A percentile compares a stretch with the other conserved stretches of the same genome.
Evolutionary conservation across 805 yeast species (phyloP).

Genomic region (Metschnikowia orientalis): DNA sequence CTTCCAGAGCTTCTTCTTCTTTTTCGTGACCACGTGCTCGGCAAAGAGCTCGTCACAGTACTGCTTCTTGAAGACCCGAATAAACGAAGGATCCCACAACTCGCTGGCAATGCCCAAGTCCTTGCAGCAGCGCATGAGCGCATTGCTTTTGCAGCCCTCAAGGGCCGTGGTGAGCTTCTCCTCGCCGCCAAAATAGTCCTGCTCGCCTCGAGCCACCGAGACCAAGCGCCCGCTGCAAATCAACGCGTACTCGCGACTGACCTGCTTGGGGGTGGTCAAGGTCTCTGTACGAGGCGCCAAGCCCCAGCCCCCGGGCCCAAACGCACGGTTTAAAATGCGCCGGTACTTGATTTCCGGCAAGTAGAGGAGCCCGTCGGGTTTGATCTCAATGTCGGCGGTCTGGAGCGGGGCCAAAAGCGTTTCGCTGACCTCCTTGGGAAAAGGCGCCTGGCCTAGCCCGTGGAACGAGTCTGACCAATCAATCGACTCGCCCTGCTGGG

Average conservation of each 20-base stretch:
- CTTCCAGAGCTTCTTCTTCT: constrained; percentile 89
- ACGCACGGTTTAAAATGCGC: constrained; percentile 79
- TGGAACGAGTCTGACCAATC: constrained; percentile 88
- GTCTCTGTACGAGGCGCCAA: constrained; percentile 90
- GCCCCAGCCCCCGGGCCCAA: constrained; percentile 99
- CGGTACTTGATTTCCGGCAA: constrained; percentile 95
- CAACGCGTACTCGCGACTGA: constrained; percentile 87
- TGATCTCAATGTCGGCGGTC: constrained; percentile 78
- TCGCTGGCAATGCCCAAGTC: constrained; percentile 96
- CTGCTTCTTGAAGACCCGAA: constrained; percentile 40
- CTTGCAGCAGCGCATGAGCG: constrained; percentile 96
- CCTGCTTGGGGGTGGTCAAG: constrained; percentile 62
- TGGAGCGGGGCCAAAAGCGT: constrained; percentile 61
- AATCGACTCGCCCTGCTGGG: constrained; percentile 19
- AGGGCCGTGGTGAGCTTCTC: constrained; percentile 90
- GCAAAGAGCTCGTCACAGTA: constrained; percentile 79
- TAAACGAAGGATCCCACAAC: constrained; percentile 94
- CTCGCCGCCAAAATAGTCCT: constrained; percentile 77
- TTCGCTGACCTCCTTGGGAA: constrained; percentile 54
- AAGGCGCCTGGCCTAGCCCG: constrained; percentile 81
- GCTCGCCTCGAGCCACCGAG: constrained; percentile 92
- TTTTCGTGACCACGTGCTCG: constrained; percentile 76
- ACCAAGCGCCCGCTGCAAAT: constrained; percentile 85
- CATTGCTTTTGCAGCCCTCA: constrained; percentile 96
- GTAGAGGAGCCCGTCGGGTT: constrained; percentile 90